A percentile compares a stretch with the other conserved stretches of the same genome.
These are phyloP conservation scores for Paratinospora sagittata DNA, from an alignment of 164 flowering plant genomes.

Conservation along the genomic window DNA sequence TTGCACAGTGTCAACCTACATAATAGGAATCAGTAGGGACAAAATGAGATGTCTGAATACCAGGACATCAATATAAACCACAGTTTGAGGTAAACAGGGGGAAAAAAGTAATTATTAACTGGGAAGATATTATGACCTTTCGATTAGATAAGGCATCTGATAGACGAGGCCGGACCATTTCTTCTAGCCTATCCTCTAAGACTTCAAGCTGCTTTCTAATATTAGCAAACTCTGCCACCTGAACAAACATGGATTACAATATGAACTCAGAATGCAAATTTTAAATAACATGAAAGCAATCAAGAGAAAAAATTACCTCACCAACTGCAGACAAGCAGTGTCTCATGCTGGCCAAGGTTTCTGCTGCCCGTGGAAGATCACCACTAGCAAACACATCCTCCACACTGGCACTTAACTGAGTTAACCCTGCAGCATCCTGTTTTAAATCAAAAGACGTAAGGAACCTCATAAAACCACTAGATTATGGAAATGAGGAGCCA, in stretches of 20 bases:
- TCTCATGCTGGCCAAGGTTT: constrained; percentile 97
- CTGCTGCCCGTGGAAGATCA: constrained; percentile 95
- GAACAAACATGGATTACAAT: constrained; percentile 9
- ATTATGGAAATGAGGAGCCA: constrained; percentile 7
- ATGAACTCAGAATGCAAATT: no score
- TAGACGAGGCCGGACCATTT: constrained; percentile 95
- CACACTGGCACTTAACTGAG: constrained; percentile 91
- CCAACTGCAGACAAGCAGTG: constrained; percentile 98
- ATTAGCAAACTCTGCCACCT: constrained; percentile 99
- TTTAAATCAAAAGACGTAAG: constrained; percentile 3
- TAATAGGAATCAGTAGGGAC: not conserved
- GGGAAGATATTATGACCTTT: constrained; percentile 42
- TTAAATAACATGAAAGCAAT: not conserved
- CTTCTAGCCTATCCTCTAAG: constrained; percentile 88
- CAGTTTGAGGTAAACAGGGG: not conserved
- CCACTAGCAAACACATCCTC: constrained; percentile 99
- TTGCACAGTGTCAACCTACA: constrained; percentile 77
- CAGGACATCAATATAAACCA: not conserved
- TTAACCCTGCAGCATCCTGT: constrained; percentile 99
- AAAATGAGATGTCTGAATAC: not conserved
- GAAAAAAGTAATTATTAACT: constrained; percentile 6
- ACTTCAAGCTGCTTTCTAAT: constrained; percentile 96
- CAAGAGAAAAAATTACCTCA: constrained; percentile 53
- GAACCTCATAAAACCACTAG: not conserved
- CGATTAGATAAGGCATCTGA: constrained; percentile 81